Base-by-base conservation (phyloP, 202 grass and related monocot genomes). In the Brachypodium distachyon region DNA sequence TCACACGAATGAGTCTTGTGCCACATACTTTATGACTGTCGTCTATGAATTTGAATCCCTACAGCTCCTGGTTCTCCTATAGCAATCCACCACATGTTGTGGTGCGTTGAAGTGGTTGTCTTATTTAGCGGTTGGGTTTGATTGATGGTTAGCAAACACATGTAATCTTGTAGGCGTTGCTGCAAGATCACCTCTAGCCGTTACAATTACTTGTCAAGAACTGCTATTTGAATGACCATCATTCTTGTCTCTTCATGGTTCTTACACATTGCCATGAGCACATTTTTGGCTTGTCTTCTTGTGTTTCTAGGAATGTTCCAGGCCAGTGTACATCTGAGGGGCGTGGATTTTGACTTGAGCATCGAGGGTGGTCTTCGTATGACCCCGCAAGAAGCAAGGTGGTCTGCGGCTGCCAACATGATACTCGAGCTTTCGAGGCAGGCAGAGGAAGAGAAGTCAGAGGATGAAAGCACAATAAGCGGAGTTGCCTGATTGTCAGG, bases 371-470 rank as follows among this genome's bases (percentile, higher is more conserved):
- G 87, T 52, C 71, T 22, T 9, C 56, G 53, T 70, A 63, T 8
- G 17, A 93, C 37, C 61, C 76, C 91, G 55, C 72, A n/a, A 2
- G 84, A 87, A 26, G 94, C 88, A 5, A 85, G 90, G 50, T 54
- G n/a, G n/a, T n/a, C n/a, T n/a, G 88, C 94, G 14, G 94, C 94
- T 46, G 47, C 40, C 12, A 43, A 22, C 12, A 75, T 94, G 81
- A 17, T 92, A 9, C 13, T 33, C 1, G 73, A 92, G 48, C 77
- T 97, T 51, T 29, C 54, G 13, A 43, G 52, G 49, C 90, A 94
- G 42, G 54, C 71, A 31, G 36, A 36, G 33, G 81, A 78, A 62
- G 34, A 41, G 22, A n/a, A n/a, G n/a, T 7, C 49, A 23, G 7
- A 73, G 1, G 32, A 42, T 33, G n/a, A n/a, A n/a, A n/a, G n/a